phyloP scores from a whole-genome alignment of 2,329 filamentous ascomycete species.

The Cladosporium sp. region DNA sequence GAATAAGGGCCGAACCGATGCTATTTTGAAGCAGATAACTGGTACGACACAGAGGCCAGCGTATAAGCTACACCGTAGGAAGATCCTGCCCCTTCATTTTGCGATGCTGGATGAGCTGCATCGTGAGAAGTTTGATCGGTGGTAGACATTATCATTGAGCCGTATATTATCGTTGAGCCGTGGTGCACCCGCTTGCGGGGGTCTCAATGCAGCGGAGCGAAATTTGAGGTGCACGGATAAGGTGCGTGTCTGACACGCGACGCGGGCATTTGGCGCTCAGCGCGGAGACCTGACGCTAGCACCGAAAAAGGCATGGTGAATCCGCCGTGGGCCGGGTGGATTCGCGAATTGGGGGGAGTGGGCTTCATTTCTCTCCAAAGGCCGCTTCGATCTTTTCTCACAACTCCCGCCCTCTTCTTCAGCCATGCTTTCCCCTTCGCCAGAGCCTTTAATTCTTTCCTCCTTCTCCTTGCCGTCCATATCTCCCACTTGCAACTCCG shows the following conservation, averaged over 20 bases:
- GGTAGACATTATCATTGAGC: not conserved
- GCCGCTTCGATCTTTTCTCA: too few species aligned
- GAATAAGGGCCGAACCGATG: not conserved
- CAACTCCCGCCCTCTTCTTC: too few species aligned
- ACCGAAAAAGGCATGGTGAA: not conserved
- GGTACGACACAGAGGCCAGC: not conserved
- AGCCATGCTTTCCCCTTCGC: too few species aligned
- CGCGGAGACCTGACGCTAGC: not conserved
- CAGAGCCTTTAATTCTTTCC: too few species aligned
- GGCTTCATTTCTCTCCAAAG: too few species aligned
- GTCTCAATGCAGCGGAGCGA: not conserved
- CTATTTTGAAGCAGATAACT: not conserved
- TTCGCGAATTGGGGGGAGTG: constrained; percentile 1
- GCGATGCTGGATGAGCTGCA: not conserved
- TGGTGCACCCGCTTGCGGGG: not conserved
- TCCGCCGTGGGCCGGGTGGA: not conserved
- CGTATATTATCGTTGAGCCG: not conserved
- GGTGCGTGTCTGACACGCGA: constrained; percentile 1
- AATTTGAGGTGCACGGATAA: not conserved
- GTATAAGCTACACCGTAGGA: not conserved
- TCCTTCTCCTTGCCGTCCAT: too few species aligned
- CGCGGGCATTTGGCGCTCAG: not conserved
- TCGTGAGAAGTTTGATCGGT: not conserved
- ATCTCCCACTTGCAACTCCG: too few species aligned
- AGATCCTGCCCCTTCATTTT: not conserved